Conservation (phyloP, 306 rosid species). For the Malus domestica region ASM211411v1 NC_041794.1:31352501-31353000, state of each 20-base stretch:
- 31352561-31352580: conserved; percentile 48
- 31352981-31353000: conserved; percentile 94
- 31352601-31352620: conserved; percentile 85
- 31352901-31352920: conserved; percentile 87
- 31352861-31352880: conserved; percentile 88
- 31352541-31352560: conserved; percentile 69
- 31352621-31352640: conserved; percentile 47
- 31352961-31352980: conserved; percentile 75
- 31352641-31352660: conserved; percentile 29
- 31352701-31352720: conserved; percentile 84
- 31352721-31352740: conserved; percentile 74
- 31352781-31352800: conserved; percentile 94
- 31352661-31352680: conserved; percentile 26
- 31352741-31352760: conserved; percentile 74
- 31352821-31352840: conserved; percentile 74
- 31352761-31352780: conserved; percentile 78
- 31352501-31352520: conserved; percentile 83
- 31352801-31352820: conserved; percentile 71
- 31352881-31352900: conserved; percentile 83
- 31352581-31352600: conserved; percentile 55
- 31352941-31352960: conserved; percentile 88
- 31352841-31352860: conserved; percentile 96
- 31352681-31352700: conserved; percentile 39
- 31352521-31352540: conserved; percentile 92
- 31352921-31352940: conserved; percentile 94